Conservation (phyloP, 2,329 filamentous ascomycete species). For the Stemphylium vesicarium region DNA sequence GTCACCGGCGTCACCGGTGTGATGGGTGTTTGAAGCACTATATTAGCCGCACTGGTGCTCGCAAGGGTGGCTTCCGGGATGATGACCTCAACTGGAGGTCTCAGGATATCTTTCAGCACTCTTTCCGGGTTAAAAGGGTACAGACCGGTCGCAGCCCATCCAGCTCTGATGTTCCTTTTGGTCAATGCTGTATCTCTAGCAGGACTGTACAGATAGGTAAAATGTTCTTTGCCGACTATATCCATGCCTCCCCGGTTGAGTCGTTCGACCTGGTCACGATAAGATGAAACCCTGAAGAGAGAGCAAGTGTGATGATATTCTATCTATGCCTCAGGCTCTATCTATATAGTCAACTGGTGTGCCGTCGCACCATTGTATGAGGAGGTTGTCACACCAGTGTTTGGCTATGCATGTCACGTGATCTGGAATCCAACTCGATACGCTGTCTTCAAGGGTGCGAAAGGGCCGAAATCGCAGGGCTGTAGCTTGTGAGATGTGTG, state of each 20-base stretch:
- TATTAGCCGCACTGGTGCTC: conserved; percentile 12
- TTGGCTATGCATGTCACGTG: conserved; percentile 2
- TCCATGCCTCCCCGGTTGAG: conserved; percentile 16
- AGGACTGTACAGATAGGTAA: conserved; percentile 28
- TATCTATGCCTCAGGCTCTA: background rate
- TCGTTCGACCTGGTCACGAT: conserved; percentile 9
- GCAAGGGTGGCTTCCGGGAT: conserved; percentile 1
- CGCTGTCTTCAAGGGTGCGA: too few relatives aligned
- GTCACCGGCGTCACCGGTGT: conserved; percentile 25
- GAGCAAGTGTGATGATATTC: background rate
- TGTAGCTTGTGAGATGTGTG: too few relatives aligned
- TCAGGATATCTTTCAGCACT: conserved; percentile 33
- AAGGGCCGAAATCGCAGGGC: too few relatives aligned
- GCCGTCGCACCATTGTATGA: conserved; percentile 1
- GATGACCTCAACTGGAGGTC: conserved; percentile 13
- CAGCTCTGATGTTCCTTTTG: conserved; percentile 37
- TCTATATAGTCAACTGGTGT: conserved; percentile 1
- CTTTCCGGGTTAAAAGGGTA: conserved; percentile 42
- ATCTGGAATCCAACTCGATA: conserved; percentile 1
- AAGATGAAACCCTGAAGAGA: background rate
- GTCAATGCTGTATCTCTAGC: conserved; percentile 34
- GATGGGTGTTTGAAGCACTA: conserved; percentile 3
- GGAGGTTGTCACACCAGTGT: conserved; percentile 1
- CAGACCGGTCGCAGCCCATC: conserved; percentile 33
- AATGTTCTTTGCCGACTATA: conserved; percentile 22